Evolutionary conservation across 371 early-diverging fungal species (phyloP), one percentile per base, ranked within the genome.

Genomic region (Apophysomyces trapeziformis): DNA sequence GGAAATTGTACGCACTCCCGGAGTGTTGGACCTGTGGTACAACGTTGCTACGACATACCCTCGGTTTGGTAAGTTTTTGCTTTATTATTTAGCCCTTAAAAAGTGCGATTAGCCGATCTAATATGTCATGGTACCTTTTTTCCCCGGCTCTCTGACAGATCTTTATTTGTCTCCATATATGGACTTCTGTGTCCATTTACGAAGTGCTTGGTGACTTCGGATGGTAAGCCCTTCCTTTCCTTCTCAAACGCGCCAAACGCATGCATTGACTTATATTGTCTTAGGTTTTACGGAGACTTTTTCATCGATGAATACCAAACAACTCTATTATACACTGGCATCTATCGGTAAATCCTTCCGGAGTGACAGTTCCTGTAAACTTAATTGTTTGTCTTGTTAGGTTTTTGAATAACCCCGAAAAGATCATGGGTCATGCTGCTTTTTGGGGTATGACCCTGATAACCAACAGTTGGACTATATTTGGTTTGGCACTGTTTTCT

Each of bases 141-240:
- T 26, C 32, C 32, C 32, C 32, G 32, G 14, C 16, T 26, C 38
- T 16, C 38, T 70, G 66, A 4, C 64, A 82, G 70, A 73, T 93
- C 4, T 78, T 96, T 60, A 90, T 96, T 54, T 77, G 85, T 0
- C 79, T 97, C 46, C 97, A 97, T 66, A 70, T 90, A 18, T 96
- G 94, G 93, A 93, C 92, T 9, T 86, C 94, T 7, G 76, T 87
- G 9, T 91, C 94, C 1, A 90, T 95, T 18, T 93, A 91, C 79
- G 92, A 95, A 71, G 93, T 90, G 5, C 85, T 96, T 59, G 96
- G 97, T 35, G 92, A 93, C 60, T 93, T 91, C 73, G 96, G 96
- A 4, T 97, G 95, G 95, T 72, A 66, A 39, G 12, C 32, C 32
- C 2, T 26, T 26, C 0, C 32, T 0, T 26, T 26, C 32, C 32